Conservation (phyloP, 2,329 filamentous ascomycete genomes). For the Hymenoscyphus infarciens region DNA sequence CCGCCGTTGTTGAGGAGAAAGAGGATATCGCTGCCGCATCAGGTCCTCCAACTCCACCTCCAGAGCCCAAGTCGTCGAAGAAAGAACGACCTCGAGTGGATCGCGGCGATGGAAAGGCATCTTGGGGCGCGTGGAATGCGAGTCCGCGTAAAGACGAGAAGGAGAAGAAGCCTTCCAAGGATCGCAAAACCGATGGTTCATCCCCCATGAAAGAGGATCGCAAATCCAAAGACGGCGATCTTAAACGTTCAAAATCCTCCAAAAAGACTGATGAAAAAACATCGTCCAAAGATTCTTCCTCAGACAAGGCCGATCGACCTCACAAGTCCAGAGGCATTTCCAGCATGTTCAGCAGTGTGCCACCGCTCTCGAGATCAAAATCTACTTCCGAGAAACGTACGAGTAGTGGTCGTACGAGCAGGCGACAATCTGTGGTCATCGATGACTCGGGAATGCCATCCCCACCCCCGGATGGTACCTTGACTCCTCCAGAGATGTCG, state of each 20-base stretch:
- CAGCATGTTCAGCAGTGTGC: conserved; percentile 65
- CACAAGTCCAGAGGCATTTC: conserved; percentile 46
- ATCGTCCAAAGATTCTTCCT: conserved; percentile 66
- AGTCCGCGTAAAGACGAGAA: conserved; percentile 37
- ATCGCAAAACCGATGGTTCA: conserved; percentile 27
- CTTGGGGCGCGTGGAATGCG: conserved; percentile 74
- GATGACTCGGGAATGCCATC: conserved; percentile 61
- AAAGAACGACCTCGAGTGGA: conserved; percentile 76
- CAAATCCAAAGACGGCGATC: conserved; percentile 47
- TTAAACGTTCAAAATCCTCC: conserved; percentile 54
- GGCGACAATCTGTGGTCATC: conserved; percentile 66
- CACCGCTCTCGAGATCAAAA: conserved; percentile 65
- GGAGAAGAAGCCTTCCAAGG: conserved; percentile 32
- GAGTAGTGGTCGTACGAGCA: conserved; percentile 53
- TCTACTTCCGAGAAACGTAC: conserved; percentile 63
- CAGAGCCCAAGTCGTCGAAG: conserved; percentile 58
- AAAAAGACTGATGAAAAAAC: conserved; percentile 60
- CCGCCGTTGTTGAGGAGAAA: conserved; percentile 21
- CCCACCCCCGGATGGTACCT: conserved; percentile 65
- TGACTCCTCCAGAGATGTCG: conserved; percentile 51
- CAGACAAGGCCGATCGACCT: conserved; percentile 49
- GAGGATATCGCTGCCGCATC: conserved; percentile 34
- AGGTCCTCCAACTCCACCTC: conserved; percentile 40
- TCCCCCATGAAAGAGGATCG: conserved; percentile 28
- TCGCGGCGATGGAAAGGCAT: conserved; percentile 62